A percentile compares a stretch with the other conserved stretches of the same genome.
phyloP scores from a whole-genome alignment of 2,329 filamentous ascomycete genomes.

The Paracoccidioides brasiliensis region DNA sequence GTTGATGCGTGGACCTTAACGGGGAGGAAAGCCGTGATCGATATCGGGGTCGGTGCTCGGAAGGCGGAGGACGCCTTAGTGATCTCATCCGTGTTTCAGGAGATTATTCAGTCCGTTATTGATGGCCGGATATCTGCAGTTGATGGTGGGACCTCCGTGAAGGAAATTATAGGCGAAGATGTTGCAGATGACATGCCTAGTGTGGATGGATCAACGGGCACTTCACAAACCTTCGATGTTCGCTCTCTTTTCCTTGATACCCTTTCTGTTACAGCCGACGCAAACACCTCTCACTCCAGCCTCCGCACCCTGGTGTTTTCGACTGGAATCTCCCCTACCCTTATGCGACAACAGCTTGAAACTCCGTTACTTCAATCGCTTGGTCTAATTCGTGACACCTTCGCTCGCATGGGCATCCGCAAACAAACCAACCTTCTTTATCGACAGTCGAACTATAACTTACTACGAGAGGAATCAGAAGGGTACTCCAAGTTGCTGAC shows the following conservation, averaged over 20 bases:
- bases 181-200: slow-evolving; percentile 36
- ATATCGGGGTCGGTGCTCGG: slow-evolving; percentile 51
- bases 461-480: slow-evolving; percentile 88
- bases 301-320: slow-evolving; percentile 58
- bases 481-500: slow-evolving; percentile 94
- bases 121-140: slow-evolving; percentile 52
- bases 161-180: slow-evolving; percentile 55
- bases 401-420: slow-evolving; percentile 68
- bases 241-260: slow-evolving; percentile 69
- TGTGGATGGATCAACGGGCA: slow-evolving; percentile 31
- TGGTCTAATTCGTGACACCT: slow-evolving; percentile 72
- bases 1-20: slow-evolving; percentile 53
- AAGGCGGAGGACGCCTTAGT: slow-evolving; percentile 54
- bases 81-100: slow-evolving; percentile 65
- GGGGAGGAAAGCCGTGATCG: slow-evolving; percentile 55
- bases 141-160: slow-evolving; percentile 60
- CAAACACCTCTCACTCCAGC: slow-evolving; percentile 44
- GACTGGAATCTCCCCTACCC: slow-evolving; percentile 55
- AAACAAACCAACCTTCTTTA: slow-evolving; percentile 90
- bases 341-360: slow-evolving; percentile 77
- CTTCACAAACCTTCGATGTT: slow-evolving; percentile 39
- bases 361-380: slow-evolving; percentile 59
- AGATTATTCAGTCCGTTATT: slow-evolving; percentile 64
- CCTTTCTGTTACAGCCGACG: slow-evolving; percentile 64
- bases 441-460: slow-evolving; percentile 90